Percentiles rank a stretch among this genome's conserved stretches.
Conservation (phyloP, 2,329 filamentous ascomycete species). For the Dichotomopilus funicola region DNA sequence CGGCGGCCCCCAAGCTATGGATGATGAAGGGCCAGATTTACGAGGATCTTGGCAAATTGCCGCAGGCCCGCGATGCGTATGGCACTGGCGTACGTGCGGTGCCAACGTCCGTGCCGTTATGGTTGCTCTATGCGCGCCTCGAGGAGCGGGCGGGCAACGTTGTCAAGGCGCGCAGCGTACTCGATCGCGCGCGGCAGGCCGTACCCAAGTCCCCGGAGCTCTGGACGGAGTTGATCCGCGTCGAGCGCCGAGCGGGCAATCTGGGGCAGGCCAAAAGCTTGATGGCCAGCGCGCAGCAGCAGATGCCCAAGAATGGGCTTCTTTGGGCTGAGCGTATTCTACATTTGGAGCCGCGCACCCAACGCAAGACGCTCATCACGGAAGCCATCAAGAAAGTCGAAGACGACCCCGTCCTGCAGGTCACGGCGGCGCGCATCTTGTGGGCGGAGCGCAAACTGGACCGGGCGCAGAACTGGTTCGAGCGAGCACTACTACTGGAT, state of each 20-base stretch:
- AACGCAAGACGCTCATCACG: constrained; percentile 82
- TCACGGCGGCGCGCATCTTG: constrained; percentile 90
- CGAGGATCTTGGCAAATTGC: constrained; percentile 69
- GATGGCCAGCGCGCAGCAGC: constrained; percentile 89
- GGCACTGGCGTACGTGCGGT: constrained; percentile 81
- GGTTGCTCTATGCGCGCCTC: constrained; percentile 80
- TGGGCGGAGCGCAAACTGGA: constrained; percentile 90
- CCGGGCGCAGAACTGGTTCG: constrained; percentile 95
- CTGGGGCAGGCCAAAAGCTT: constrained; percentile 76
- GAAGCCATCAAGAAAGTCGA: constrained; percentile 98
- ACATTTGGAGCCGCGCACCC: constrained; percentile 84
- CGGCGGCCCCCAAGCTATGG: constrained; percentile 81
- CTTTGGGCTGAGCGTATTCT: constrained; percentile 95
- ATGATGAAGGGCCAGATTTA: constrained; percentile 99
- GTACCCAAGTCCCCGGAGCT: constrained; percentile 78
- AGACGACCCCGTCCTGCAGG: constrained; percentile 81
- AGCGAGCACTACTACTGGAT: constrained; percentile 86
- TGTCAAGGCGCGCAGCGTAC: constrained; percentile 88
- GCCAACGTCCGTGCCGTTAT: constrained; percentile 75
- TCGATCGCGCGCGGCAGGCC: constrained; percentile 83
- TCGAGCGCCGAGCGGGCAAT: constrained; percentile 85
- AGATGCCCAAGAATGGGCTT: constrained; percentile 79
- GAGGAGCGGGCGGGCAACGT: constrained; percentile 79
- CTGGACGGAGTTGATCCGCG: constrained; percentile 89
- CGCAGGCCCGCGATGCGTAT: constrained; percentile 86